Base-by-base conservation (phyloP, 768 basidiomycete genomes). In the Russula earlei region DNA sequence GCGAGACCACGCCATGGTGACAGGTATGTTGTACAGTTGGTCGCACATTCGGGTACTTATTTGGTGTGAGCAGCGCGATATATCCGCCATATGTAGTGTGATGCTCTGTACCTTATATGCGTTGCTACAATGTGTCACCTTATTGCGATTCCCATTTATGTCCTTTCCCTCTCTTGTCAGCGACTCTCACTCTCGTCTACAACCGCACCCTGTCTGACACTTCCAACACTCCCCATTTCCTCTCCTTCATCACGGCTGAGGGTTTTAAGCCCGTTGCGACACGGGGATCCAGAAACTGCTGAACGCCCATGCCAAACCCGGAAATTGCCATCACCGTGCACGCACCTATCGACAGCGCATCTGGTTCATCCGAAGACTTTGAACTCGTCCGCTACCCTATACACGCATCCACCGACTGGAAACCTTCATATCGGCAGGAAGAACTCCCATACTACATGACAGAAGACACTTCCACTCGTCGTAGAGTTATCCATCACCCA, bases 1-100 rank as follows among this genome's bases (percentile, higher is more conserved):
- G 70, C 79, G 89, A 67, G 90, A 91, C 65, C 89, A 92, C 63
- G 89, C 90, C 3, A 92, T 92, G 87, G 87, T 92, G 20, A 80
- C 85, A 56, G 88, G 85, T 87, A 63, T 51, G 84, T 63, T 10
- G 8, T 5, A 19, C 31, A 12, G 22, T 38, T 22, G 8, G 14
- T n/a, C 17, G 44, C 29, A 61, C 36, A 48, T 33, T 52, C 47
- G 24, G 43, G 48, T 15, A 37, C 34, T 37, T 56, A 17, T 44
- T 19, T 29, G 22, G 25, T 3, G 10, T 22, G 8, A 42, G 15
- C 58, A 77, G 77, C 79, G 14, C 68, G 71, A 31, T 81, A 81
- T 66, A 64, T 73, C 56, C 71, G 80, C 56, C 74, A 79, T 67
- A 58, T 59, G 64, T 72, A 68, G 63, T 49, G 19, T 37, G 36